Evolutionary conservation across 108 stramenopile species (phyloP).

Genomic region (Mediolabrus comicus): DNA sequence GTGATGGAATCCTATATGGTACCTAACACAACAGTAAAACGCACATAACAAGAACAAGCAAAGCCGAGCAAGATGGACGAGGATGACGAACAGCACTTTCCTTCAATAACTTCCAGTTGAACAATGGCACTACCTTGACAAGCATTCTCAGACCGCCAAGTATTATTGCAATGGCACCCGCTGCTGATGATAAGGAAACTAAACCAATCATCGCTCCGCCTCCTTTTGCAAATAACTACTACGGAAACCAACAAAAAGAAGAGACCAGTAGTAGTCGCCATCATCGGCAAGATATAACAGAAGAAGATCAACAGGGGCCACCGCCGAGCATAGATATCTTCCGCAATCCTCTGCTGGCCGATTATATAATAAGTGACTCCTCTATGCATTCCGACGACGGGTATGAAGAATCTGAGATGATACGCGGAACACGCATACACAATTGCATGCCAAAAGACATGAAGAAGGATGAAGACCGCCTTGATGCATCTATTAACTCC

Average conservation of each 20-base stretch:
- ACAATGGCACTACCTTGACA: too few relatives aligned
- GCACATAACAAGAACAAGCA: too few relatives aligned
- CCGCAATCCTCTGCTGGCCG: background rate
- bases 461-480: background rate
- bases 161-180: background rate
- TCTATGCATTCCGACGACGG: background rate
- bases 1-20: too few relatives aligned
- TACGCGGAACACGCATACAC: background rate
- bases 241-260: background rate
- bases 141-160: background rate
- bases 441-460: background rate
- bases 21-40: too few relatives aligned
- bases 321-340: background rate
- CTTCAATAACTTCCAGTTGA: too few relatives aligned
- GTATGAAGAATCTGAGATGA: too few relatives aligned
- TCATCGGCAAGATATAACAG: background rate
- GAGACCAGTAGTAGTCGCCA: too few relatives aligned
- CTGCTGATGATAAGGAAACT: background rate
- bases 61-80: too few relatives aligned
- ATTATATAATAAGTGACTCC: background rate
- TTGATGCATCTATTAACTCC: background rate
- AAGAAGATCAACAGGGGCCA: background rate
- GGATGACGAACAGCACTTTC: too few relatives aligned
- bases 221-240: background rate
- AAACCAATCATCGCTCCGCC: background rate